These are phyloP conservation scores for Earliella scabrosa DNA, from an alignment of 1,284 basidiomycete species.

Conservation along the genomic window DNA sequence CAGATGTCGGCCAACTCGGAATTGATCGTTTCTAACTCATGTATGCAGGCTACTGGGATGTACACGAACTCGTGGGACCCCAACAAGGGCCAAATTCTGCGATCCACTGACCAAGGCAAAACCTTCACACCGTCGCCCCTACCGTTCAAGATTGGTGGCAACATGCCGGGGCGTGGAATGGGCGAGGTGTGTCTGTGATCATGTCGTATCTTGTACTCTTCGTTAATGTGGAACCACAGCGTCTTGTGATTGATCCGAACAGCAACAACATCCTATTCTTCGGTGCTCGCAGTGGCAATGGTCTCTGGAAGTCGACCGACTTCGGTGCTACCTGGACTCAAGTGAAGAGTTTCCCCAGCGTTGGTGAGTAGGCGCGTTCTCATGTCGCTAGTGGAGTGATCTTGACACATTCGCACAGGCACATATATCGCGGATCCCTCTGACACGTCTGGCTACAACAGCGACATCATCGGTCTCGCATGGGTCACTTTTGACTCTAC, in stretches of 20 bases:
- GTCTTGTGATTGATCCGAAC: slow-evolving; percentile 67
- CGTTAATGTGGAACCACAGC: slow-evolving; percentile 37
- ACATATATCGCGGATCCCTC: slow-evolving; percentile 59
- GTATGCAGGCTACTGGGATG: slow-evolving; percentile 56
- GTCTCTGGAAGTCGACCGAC: slow-evolving; percentile 66
- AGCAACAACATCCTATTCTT: slow-evolving; percentile 63
- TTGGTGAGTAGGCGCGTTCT: slow-evolving; percentile 41
- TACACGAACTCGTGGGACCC: slow-evolving; percentile 73
- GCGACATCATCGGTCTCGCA: slow-evolving; percentile 58
- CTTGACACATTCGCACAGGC: slow-evolving; percentile 36
- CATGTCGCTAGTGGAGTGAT: background rate
- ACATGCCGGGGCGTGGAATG: slow-evolving; percentile 70
- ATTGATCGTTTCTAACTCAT: background rate
- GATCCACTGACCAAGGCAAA: slow-evolving; percentile 59
- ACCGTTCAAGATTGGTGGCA: slow-evolving; percentile 69
- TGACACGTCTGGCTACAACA: slow-evolving; percentile 60
- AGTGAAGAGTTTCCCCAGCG: slow-evolving; percentile 58
- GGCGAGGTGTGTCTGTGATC: slow-evolving; percentile 35
- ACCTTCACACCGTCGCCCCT: slow-evolving; percentile 55
- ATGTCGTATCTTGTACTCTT: background rate
- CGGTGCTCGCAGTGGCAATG: slow-evolving; percentile 64
- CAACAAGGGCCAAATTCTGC: slow-evolving; percentile 67
- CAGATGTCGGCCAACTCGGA: background rate
- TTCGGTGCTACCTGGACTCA: slow-evolving; percentile 60
- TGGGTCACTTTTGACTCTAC: slow-evolving; percentile 71